phyloP scores from a whole-genome alignment of 2,329 filamentous ascomycete genomes.

The Coniochaeta pulveracea region DNA sequence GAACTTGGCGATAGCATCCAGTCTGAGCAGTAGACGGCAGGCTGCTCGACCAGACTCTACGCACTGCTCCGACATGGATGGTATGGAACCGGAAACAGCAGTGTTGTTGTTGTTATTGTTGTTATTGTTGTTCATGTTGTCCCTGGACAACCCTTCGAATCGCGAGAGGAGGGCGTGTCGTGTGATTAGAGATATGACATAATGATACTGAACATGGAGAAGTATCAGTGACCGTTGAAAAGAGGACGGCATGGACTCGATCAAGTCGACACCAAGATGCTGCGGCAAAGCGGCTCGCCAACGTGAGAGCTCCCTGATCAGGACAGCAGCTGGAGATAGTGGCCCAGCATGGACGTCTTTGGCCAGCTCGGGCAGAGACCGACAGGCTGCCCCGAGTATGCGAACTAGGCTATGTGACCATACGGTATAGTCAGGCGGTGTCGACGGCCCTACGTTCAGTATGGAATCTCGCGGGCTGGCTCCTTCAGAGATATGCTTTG shows the following conservation, averaged over 20 bases:
- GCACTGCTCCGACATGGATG: conserved; percentile 22
- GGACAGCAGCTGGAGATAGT: conserved; percentile 22
- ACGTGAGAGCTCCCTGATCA: conserved; percentile 24
- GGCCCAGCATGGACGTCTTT: conserved; percentile 25
- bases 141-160: conserved; percentile 15
- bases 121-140: conserved; percentile 15
- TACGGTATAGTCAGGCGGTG: conserved; percentile 21
- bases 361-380: conserved; percentile 19
- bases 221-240: conserved; percentile 24
- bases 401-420: conserved; percentile 24
- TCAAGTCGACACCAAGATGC: conserved; percentile 21
- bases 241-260: conserved; percentile 18
- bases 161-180: conserved; percentile 24
- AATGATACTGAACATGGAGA: conserved; percentile 26
- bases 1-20: conserved; percentile 23
- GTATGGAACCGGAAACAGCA: conserved; percentile 15
- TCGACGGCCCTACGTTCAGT: conserved; percentile 18
- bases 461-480: conserved; percentile 22
- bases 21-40: conserved; percentile 20
- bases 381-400: conserved; percentile 23
- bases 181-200: conserved; percentile 24
- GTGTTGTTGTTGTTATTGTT: no score
- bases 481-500: conserved; percentile 16
- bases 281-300: conserved; percentile 25
- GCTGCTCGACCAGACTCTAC: conserved; percentile 22